Percentiles rank a stretch among this genome's conserved stretches.
Conservation (phyloP, 192 early-diverging fungal genomes). For the Linnemannia schmuckeri region DNA sequence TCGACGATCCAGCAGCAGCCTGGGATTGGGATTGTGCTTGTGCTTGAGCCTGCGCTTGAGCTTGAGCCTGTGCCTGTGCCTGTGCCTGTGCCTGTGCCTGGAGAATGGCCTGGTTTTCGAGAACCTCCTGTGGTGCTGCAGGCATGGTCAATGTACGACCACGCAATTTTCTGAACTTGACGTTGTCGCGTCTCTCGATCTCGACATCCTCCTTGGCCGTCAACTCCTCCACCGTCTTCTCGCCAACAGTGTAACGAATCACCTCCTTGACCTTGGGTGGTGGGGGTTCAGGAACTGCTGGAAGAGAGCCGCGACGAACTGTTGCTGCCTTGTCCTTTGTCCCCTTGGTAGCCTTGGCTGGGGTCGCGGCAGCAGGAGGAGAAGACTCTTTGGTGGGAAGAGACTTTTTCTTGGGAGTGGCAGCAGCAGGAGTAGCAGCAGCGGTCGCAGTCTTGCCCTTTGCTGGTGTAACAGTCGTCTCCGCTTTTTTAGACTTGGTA, state of each 20-base stretch:
- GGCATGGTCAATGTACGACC: conserved; percentile 51
- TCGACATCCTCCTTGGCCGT: conserved; percentile 47
- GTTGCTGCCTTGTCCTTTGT: conserved; percentile 17
- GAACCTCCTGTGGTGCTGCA: conserved; percentile 36
- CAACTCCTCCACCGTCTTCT: conserved; percentile 54
- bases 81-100: not conserved
- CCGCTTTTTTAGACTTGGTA: conserved; percentile 14
- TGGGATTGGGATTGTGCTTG: not conserved
- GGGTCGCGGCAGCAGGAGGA: not conserved
- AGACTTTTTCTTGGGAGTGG: conserved; percentile 16
- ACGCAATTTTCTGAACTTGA: conserved; percentile 50
- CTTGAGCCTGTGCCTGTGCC: not conserved
- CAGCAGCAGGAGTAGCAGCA: not conserved
- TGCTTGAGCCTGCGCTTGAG: not conserved
- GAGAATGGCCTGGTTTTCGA: conserved; percentile 9
- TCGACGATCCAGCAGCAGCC: not conserved
- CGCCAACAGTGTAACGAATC: conserved; percentile 50
- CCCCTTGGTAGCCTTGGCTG: not conserved
- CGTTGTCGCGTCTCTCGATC: conserved; percentile 46
- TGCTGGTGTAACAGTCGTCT: not conserved
- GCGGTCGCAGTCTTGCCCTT: conserved; percentile 19
- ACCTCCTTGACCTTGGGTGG: conserved; percentile 49
- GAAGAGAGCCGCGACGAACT: conserved; percentile 31
- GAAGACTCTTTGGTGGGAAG: not conserved
- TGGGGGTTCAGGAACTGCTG: conserved; percentile 41